A percentile compares a stretch with the other conserved stretches of the same genome.
Conservation (phyloP, 2,329 filamentous ascomycete genomes). For the Aspergillus fijiensis region DNA sequence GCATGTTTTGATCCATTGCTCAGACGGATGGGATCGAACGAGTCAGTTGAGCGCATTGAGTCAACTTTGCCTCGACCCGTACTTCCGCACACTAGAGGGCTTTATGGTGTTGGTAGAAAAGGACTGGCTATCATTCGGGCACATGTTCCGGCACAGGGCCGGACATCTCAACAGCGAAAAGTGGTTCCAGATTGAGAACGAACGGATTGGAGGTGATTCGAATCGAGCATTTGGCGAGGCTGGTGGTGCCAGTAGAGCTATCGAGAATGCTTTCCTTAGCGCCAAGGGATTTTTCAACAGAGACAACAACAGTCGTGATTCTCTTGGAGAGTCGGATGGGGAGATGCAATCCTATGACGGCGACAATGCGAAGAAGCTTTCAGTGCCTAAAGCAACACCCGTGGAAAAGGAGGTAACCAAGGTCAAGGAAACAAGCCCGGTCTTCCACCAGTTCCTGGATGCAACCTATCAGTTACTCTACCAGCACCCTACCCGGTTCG, state of each 20-base stretch:
- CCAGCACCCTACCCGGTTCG: constrained; percentile 84
- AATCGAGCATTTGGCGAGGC: constrained; percentile 42
- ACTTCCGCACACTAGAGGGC: constrained; percentile 88
- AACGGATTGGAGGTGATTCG: constrained; percentile 62
- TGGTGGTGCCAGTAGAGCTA: constrained; percentile 62
- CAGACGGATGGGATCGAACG: constrained; percentile 97
- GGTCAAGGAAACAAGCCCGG: constrained; percentile 87
- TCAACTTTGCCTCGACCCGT: constrained; percentile 92
- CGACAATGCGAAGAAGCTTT: constrained; percentile 43
- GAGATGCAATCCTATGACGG: constrained; percentile 52
- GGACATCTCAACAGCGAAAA: constrained; percentile 87
- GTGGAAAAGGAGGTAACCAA: constrained; percentile 66
- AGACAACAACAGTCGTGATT: constrained; percentile 65
- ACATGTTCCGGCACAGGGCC: constrained; percentile 94
- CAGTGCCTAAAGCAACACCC: constrained; percentile 32
- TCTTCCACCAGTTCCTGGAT: constrained; percentile 97
- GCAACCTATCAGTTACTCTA: constrained; percentile 86
- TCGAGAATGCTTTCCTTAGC: constrained; percentile 81
- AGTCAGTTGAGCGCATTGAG: constrained; percentile 89
- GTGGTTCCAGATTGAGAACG: constrained; percentile 87
- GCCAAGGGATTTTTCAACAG: constrained; percentile 90
- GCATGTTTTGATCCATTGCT: constrained; percentile 95
- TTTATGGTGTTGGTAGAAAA: constrained; percentile 96
- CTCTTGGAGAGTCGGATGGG: constrained; percentile 61
- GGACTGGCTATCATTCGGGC: constrained; percentile 95